Conservation (phyloP, 129 eudicot genomes). For the Artemisia annua region DNA sequence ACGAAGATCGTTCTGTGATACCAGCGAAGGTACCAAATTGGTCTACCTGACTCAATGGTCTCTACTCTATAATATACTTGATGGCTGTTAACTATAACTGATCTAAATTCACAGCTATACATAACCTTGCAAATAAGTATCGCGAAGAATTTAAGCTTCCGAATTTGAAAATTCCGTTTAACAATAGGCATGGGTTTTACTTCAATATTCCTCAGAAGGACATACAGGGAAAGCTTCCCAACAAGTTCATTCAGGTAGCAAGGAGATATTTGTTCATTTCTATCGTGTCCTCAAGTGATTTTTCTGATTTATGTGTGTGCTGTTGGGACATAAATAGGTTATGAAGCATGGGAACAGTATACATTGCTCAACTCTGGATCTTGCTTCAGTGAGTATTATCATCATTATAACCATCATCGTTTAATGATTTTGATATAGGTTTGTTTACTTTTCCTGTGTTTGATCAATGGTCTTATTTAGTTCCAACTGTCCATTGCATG, state of each 20-base stretch:
- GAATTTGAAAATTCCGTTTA: slow-evolving; percentile 87
- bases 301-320: slow-evolving; percentile 25
- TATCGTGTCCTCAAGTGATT: slow-evolving; percentile 12
- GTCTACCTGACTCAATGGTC: slow-evolving; percentile 14
- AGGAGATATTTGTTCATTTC: slow-evolving; percentile 18
- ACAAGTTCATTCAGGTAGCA: slow-evolving; percentile 91
- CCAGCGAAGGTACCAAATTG: slow-evolving; percentile 73
- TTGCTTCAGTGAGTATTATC: slow-evolving; percentile 79
- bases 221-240: slow-evolving; percentile 85
- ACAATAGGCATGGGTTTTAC: slow-evolving; percentile 95
- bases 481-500: slow-evolving; percentile 7
- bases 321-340: slow-evolving; percentile 52
- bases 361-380: slow-evolving; percentile 92
- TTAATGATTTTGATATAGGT: slow-evolving; percentile 4
- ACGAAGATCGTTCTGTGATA: slow-evolving; percentile 90
- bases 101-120: slow-evolving; percentile 61
- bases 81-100: slow-evolving; percentile 11
- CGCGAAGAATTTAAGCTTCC: slow-evolving; percentile 91
- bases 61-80: background rate
- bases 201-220: slow-evolving; percentile 92
- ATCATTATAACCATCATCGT: background rate
- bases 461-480: background rate
- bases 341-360: slow-evolving; percentile 88
- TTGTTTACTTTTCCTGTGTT: slow-evolving; percentile 10
- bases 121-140: slow-evolving; percentile 91